Evolutionary conservation across 352 stramenopile species (phyloP).

Genomic region (Phytophthora hibernalis): DNA sequence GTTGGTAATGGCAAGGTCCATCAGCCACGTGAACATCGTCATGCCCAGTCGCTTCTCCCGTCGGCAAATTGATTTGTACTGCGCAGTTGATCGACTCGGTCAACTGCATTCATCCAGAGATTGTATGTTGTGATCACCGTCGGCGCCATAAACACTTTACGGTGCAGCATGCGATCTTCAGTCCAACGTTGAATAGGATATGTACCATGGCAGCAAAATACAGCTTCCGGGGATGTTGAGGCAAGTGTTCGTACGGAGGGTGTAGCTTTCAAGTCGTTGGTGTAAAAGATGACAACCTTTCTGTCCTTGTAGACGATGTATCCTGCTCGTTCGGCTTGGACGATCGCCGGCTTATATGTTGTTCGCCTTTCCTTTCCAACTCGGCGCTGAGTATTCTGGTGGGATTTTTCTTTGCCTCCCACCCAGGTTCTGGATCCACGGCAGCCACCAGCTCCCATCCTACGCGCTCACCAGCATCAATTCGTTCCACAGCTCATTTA

Average conservation of each 20-base stretch:
- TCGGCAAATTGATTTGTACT: constrained; percentile 15
- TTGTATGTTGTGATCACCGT: constrained; percentile 16
- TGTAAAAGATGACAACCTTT: constrained; percentile 25
- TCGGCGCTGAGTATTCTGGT: constrained; percentile 11
- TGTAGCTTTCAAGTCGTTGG: constrained; percentile 8
- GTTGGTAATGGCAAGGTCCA: constrained; percentile 21
- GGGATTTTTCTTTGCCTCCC: constrained; percentile 5
- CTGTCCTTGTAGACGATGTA: constrained; percentile 32
- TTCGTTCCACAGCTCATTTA: neutral
- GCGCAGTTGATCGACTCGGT: constrained; percentile 21
- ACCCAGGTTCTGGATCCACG: constrained; percentile 10
- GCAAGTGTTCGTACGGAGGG: neutral
- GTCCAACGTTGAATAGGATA: constrained; percentile 17
- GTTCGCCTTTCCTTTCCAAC: constrained; percentile 2
- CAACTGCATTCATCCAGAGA: constrained; percentile 18
- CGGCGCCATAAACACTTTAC: constrained; percentile 8
- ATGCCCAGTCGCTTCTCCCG: constrained; percentile 20
- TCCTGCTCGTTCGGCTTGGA: neutral
- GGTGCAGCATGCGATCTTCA: constrained; percentile 19
- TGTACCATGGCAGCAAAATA: constrained; percentile 17
- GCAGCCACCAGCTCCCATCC: constrained; percentile 28
- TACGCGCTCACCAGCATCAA: constrained; percentile 1
- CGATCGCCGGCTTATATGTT: neutral
- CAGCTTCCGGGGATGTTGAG: constrained; percentile 2
- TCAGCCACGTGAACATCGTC: constrained; percentile 19